These are phyloP conservation scores for Colletotrichum australisinense DNA, from an alignment of 2,329 filamentous ascomycete genomes.

Conservation along the genomic window DNA sequence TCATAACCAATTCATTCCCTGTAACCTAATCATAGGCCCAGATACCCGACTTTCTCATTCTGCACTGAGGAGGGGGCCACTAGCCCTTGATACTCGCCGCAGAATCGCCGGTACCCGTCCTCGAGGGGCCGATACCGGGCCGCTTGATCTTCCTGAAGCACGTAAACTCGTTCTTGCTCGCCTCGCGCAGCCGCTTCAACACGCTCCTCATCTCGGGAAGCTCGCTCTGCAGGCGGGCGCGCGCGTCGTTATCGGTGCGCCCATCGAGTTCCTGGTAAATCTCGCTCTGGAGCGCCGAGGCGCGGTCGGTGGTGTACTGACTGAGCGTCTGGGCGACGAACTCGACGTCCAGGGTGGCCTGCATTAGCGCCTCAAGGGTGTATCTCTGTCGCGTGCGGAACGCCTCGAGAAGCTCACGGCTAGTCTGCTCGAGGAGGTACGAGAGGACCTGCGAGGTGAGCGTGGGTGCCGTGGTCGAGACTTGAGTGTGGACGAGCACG, in stretches of 20 bases:
- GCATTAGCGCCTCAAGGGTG: conserved; percentile 86
- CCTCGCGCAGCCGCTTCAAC: conserved; percentile 85
- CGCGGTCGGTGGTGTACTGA: conserved; percentile 87
- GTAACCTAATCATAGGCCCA: background rate
- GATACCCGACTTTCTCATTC: conserved; percentile 1
- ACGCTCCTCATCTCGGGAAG: conserved; percentile 89
- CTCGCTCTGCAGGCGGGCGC: conserved; percentile 84
- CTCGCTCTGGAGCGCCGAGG: conserved; percentile 84
- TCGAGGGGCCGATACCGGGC: conserved; percentile 45
- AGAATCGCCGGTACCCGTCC: conserved; percentile 48
- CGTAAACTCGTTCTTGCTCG: conserved; percentile 87
- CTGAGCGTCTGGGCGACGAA: conserved; percentile 94
- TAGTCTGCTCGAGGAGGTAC: conserved; percentile 86
- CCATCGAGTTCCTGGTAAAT: conserved; percentile 93
- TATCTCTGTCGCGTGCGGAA: conserved; percentile 78
- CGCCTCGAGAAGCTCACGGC: conserved; percentile 81
- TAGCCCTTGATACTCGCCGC: conserved; percentile 39
- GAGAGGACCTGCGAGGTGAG: conserved; percentile 86
- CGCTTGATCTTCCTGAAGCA: conserved; percentile 78
- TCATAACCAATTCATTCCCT: background rate
- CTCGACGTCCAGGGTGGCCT: conserved; percentile 96
- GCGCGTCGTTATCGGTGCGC: conserved; percentile 88
- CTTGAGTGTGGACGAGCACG: conserved; percentile 92
- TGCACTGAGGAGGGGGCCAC: conserved; percentile 31
- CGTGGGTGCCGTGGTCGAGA: conserved; percentile 80